Evolutionary conservation across 805 yeast species (phyloP).

Genomic region (Candida nanaspora): DNA sequence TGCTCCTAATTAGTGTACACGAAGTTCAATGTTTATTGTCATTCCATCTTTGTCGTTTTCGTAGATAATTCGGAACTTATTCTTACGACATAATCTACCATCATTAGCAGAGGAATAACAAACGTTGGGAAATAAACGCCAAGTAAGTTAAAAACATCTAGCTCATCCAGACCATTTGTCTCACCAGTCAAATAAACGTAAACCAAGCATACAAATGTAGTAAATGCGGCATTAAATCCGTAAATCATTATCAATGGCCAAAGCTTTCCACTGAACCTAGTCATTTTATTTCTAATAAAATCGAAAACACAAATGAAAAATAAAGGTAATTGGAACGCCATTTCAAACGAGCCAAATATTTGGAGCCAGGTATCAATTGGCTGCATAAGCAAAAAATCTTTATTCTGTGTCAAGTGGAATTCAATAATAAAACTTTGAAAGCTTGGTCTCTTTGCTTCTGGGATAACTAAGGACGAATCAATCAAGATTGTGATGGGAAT

Average conservation of each 20-base stretch:
- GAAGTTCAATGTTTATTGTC: no score
- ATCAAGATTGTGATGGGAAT: constrained; percentile 68
- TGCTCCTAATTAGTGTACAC: no score
- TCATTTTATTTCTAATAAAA: constrained; percentile 10
- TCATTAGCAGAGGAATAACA: constrained; percentile 52
- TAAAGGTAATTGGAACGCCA: constrained; percentile 72
- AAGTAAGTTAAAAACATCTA: constrained; percentile 36
- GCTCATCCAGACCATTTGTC: constrained; percentile 29
- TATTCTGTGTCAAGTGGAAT: constrained; percentile 57
- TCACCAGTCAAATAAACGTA: constrained; percentile 32
- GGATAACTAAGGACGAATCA: constrained; percentile 69
- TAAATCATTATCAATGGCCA: constrained; percentile 42
- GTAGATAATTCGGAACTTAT: no score
- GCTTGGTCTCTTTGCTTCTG: constrained; percentile 36
- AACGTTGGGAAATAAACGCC: constrained; percentile 66
- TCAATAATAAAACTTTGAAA: constrained; percentile 43
- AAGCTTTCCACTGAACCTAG: constrained; percentile 14
- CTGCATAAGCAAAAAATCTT: constrained; percentile 56
- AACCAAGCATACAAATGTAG: constrained; percentile 69
- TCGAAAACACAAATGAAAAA: constrained; percentile 44
- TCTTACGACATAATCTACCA: constrained; percentile 34
- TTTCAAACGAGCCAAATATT: constrained; percentile 64
- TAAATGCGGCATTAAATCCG: constrained; percentile 76
- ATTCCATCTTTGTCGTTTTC: no score
- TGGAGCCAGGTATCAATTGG: constrained; percentile 62